Evolutionary conservation across 257 asterid species (phyloP).

Genomic region (Solanum piurae): DNA sequence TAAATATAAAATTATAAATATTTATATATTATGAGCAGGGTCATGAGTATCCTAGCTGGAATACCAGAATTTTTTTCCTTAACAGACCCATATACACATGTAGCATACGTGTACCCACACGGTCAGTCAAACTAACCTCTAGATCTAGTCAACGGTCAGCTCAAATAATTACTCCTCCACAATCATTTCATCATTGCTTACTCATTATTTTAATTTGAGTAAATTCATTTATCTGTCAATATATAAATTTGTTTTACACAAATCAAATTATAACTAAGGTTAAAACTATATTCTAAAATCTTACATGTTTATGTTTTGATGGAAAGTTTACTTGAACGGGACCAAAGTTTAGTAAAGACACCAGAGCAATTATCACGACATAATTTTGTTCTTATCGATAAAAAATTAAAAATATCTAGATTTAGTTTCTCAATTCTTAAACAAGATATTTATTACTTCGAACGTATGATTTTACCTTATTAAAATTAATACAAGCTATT

Average conservation of each 20-base stretch:
- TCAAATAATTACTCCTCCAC: background rate
- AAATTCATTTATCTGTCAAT: background rate
- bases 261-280: background rate
- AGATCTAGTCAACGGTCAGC: conserved; percentile 16
- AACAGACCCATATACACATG: background rate
- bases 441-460: too few species aligned
- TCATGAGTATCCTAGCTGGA: background rate
- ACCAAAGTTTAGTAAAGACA: fast-evolving
- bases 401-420: background rate
- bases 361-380: background rate
- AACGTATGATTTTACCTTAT: too few species aligned
- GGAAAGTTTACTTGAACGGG: background rate
- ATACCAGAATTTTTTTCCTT: background rate
- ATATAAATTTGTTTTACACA: too few species aligned
- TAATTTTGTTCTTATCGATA: background rate
- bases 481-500: too few species aligned
- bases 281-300: background rate
- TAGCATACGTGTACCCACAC: conserved; percentile 14
- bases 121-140: conserved; percentile 21
- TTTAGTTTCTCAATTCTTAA: too few species aligned
- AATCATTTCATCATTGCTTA: conserved; percentile 23
- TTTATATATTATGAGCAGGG: background rate
- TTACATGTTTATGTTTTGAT: background rate
- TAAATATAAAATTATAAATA: too few species aligned
- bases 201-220: background rate